Evolutionary conservation across 805 yeast genomes (phyloP).

Genomic region (Metschnikowia shivogae): DNA sequence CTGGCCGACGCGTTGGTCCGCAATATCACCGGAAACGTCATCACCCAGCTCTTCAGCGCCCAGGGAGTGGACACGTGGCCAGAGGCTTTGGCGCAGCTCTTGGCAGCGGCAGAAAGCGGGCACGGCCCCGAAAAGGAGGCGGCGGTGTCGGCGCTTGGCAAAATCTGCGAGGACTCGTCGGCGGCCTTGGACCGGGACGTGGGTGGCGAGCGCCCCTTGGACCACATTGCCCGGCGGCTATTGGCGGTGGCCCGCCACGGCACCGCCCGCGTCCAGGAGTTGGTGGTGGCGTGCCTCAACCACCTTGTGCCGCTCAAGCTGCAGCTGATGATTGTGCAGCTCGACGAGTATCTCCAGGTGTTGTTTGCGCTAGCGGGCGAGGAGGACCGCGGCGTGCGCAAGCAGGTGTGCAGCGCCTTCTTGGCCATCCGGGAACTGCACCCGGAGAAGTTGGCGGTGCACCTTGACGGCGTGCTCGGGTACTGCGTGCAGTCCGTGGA

Average conservation of each 20-base stretch:
- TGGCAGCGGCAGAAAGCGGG: constrained; percentile 44
- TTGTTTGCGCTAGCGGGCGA: constrained; percentile 70
- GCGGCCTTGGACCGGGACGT: constrained; percentile 59
- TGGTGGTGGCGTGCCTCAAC: constrained; percentile 66
- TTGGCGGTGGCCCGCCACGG: constrained; percentile 27
- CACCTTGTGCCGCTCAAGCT: constrained; percentile 68
- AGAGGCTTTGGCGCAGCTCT: constrained; percentile 59
- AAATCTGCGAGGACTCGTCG: constrained; percentile 87
- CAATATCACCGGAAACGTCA: constrained; percentile 86
- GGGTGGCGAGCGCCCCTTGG: constrained; percentile 64
- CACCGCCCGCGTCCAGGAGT: constrained; percentile 53
- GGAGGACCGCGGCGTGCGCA: constrained; percentile 54
- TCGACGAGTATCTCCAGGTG: constrained; percentile 62
- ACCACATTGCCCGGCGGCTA: constrained; percentile 45
- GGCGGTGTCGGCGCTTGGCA: constrained; percentile 74
- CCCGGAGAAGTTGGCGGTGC: constrained; percentile 77
- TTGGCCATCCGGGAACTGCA: constrained; percentile 64
- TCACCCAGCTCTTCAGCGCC: constrained; percentile 71
- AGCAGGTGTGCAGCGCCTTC: constrained; percentile 75
- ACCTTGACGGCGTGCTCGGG: constrained; percentile 78
- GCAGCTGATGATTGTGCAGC: constrained; percentile 57
- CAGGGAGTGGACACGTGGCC: constrained; percentile 76
- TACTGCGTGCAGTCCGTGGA: constrained; percentile 79
- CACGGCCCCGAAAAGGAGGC: constrained; percentile 52
- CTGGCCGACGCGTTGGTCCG: constrained; percentile 61